Base-by-base conservation (phyloP, 495 filamentous ascomycete genomes). In the Hypomontagnella submonticulosa region DNA sequence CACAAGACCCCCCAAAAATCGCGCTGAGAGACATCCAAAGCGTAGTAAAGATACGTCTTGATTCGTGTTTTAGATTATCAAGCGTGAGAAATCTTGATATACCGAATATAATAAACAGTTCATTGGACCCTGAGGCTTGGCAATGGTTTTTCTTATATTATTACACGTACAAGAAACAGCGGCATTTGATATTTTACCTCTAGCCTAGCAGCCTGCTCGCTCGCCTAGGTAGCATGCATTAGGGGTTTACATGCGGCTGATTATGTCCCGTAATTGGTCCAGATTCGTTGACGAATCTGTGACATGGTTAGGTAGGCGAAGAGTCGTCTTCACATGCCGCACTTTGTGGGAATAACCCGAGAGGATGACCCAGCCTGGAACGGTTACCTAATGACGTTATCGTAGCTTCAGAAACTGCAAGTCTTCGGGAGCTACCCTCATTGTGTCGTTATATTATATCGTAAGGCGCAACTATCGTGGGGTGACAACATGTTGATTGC, bases 191-290 rank as follows among this genome's bases (percentile, higher is more conserved):
- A 36, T 19, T 43, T 16, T 30, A 18, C 37, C 18, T 38, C 34
- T 19, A 33, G 38, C 23, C 23, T 27, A 27, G 40, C 16, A 12
- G 3, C 19, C 32, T 4, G n/a, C 20, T 20, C 43, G 23, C n/a
- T 23, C n/a, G 41, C 34, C 4, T 34, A 48, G 51, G 51, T 63
- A 30, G 44, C 43, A 56, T 63, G 37, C 52, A 43, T 51, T 27
- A 19, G 37, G 52, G 18, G 32, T 41, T 36, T 50, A 41, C 34
- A 57, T 63, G 52, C 44, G 52, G 60, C 60, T 63, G 52, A 63
- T 8, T 6, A 13, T 10, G 30, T 32, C 7, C 27, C 30, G 16
- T 13, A 9, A 30, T 38, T 12, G 9, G 9, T 34, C 6, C 32
- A 33, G 41, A 20, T 32, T 55, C 42, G 13, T 43, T 18, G 18